phyloP scores from a whole-genome alignment of 2,329 filamentous ascomycete genomes.

The Colletotrichum simmondsii region DNA sequence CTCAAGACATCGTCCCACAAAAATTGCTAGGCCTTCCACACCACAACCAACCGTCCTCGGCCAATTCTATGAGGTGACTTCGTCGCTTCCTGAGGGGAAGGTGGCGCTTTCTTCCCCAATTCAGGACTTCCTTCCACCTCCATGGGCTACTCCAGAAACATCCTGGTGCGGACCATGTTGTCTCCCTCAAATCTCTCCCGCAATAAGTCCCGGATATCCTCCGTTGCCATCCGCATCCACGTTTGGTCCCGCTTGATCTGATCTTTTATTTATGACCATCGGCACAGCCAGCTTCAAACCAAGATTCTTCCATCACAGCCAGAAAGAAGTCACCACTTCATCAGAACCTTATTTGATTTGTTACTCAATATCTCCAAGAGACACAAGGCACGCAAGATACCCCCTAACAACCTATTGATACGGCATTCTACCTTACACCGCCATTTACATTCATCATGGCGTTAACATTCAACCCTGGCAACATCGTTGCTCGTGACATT shows the following conservation, averaged over 20 bases:
- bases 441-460: conserved; percentile 1
- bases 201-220: background rate
- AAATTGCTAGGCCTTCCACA: background rate
- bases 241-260: background rate
- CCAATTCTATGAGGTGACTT: background rate
- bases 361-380: background rate
- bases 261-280: conserved; percentile 18
- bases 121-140: background rate
- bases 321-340: background rate
- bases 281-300: background rate
- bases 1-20: background rate
- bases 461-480: conserved; percentile 23
- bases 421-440: conserved; percentile 2
- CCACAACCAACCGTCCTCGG: background rate
- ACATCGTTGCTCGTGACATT: conserved; percentile 22
- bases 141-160: conserved; percentile 1
- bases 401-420: background rate
- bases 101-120: conserved; percentile 11
- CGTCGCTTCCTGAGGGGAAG: conserved; percentile 6
- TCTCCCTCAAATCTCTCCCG: conserved; percentile 17
- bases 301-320: background rate
- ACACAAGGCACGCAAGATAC: background rate
- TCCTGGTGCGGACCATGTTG: background rate
- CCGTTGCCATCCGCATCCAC: background rate
- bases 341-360: background rate